Base-by-base conservation (phyloP, 441 rosid species). In the Erodium trifolium region DNA sequence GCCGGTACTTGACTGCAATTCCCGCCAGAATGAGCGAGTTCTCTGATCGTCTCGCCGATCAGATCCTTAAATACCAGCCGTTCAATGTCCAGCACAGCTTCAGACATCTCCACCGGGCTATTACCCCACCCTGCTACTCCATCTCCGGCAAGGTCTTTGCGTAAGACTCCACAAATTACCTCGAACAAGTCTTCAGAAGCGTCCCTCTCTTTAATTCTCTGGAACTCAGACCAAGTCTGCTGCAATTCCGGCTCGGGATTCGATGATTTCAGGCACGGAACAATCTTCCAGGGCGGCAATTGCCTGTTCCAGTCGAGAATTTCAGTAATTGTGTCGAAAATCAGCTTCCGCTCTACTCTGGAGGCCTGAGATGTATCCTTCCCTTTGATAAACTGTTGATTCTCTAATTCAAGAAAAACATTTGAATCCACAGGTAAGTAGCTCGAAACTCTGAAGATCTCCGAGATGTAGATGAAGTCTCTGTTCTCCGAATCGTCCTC, bases 1-100 rank as follows among this genome's bases (percentile, higher is more conserved):
- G 66, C 6, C 43, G 67, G 55, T n/a, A 49, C 55, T 19, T 67
- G 76, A 63, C 71, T 72, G 67, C 67, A 68, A 43, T 23, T 23
- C 27, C 27, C 27, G 27, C 27, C 27, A 23, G 27, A 23, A 23
- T 23, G 27, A 23, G 86, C 92, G 12, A 88, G 80, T 74, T 87
- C 87, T 29, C 76, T 53, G 75, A 93, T 91, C 37, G 92, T 86
- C 76, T 93, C 98, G 5, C 88, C 81, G 62, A 93, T 86, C 72
- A 93, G 73, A 72, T 93, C 95, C 84, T 89, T 91, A 75, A 89
- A 91, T 27, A 93, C 70, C 29, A 89, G 82, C 68, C 98, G 78
- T 71, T 93, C 98, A 2, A 89, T 77, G 65, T 88, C 88, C 16
- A 93, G 82, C 59, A 87, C 93, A 0, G 86, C 74, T 68, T 93